Base-by-base conservation (phyloP, 176 grass and related monocot species). In the Saccharum officinarum region DNA sequence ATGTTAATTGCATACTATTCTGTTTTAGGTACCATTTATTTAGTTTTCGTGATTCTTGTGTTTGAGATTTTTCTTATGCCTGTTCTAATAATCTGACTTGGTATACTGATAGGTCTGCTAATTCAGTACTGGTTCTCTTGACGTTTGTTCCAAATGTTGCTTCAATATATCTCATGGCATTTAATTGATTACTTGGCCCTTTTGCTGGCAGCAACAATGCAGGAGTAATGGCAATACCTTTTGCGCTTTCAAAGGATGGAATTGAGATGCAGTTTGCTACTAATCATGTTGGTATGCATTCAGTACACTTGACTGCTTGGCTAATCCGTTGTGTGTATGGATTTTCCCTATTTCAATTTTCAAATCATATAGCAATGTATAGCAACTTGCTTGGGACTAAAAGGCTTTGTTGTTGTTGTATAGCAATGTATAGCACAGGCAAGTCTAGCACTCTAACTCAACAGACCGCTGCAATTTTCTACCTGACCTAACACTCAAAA, bases 251-350 rank as follows among this genome's bases (percentile, higher is more conserved):
- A 79, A 77, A 96, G 81, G 93, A 98, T 91, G 97, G 91, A 44
- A 94, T 91, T 38, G 93, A 98, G 76, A 89, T 98, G 88, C 97
- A 98, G 79, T 98, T 98, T 86, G 91, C 93, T 79, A 98, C 97
- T 5, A 96, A 98, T 78, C 93, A 98, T 88, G 86, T 98, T 13
- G 97, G 97, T 96, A 96, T 3, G 89, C 28, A 37, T 47, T 68
- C 39, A 20, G 60, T 38, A 33, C 15, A 75, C 55, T 78, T 83
- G 9, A 9, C 42, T 72, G 79, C 46, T 57, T 39, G 16, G 46
- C 8, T 30, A 44, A 59, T 26, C 2, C 3, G 10, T 38, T 78
- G 44, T 40, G 25, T 50, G 28, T 50, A 71, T 59, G 67, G 17
- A 18, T 4, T 26, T 71, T 82, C 28, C 8, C 42, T 18, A 26